Base-by-base conservation (phyloP, 2,329 filamentous ascomycete genomes). In the Cadophora malorum region DNA sequence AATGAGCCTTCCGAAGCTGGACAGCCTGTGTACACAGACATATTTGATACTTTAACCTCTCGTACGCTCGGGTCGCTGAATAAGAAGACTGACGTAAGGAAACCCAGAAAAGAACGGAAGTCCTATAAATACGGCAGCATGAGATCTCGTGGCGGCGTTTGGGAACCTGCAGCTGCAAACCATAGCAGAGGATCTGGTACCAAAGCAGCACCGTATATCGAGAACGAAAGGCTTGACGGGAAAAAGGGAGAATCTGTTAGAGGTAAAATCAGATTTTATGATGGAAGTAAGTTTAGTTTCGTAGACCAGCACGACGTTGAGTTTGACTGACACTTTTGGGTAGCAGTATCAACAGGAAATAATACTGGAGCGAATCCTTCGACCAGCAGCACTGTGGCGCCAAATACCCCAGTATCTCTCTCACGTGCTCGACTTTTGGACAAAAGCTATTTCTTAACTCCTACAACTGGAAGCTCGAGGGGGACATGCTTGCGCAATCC, bases 181-280 rank as follows among this genome's bases (percentile, higher is more conserved):
- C 45, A 49, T 45, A 8, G 23, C 14, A 68, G 63, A 47, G 47
- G 35, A 21, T 31, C 21, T 67, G 49, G 31, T 0, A 25, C 12
- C 3, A 53, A 61, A 19, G 62, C 55, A 31, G 59, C 50, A 41
- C 35, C 66, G 9, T 66, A 65, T 53, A 33, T 58, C 21, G 38
- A 67, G 49, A 67, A 70, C 21, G 58, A 45, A n/a, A 28, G 31
- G n/a, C 49, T 45, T 3, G 35, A 58, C 16, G 67, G 63, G 58
- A 70, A 67, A 35, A 67, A 56, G 25, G 49, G 23, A 33, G 66
- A n/a, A 28, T 67, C 68, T 14, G 72, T 76, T 23, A 70, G 65
- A 56, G 74, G 74, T 19, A 74, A 68, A 21, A 75, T 76, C 25
- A 67, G 47, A 33, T 69, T 75, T 56, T 76, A 71, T 58, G 75